Conservation (phyloP, 208 protist species). For the Porcisia hertigi region DNA sequence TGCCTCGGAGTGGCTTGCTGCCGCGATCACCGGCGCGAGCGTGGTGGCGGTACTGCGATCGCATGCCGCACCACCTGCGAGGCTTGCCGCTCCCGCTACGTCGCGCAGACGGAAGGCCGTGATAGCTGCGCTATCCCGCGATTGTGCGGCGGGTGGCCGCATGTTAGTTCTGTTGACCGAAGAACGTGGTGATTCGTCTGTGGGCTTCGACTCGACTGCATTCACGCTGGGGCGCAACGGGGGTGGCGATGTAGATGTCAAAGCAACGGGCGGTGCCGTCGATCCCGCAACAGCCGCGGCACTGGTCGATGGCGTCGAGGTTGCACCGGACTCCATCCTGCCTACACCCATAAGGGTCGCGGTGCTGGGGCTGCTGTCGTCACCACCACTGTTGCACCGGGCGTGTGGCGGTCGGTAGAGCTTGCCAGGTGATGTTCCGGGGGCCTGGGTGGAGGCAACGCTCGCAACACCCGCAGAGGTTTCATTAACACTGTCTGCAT, state of each 20-base stretch:
- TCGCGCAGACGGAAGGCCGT: slow-evolving; percentile 15
- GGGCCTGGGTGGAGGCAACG: not conserved
- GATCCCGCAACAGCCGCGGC: not conserved
- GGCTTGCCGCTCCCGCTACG: not conserved
- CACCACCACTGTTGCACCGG: not conserved
- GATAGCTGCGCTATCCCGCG: not conserved
- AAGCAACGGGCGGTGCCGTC: not conserved
- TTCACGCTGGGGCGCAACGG: slow-evolving; percentile 9
- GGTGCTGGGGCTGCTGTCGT: not conserved
- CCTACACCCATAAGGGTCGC: not conserved
- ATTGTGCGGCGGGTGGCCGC: not conserved
- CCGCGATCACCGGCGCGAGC: not conserved
- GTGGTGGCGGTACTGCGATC: not conserved
- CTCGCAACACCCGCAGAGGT: not conserved
- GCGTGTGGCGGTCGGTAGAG: slow-evolving; percentile 30
- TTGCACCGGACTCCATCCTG: not conserved
- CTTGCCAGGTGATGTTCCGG: slow-evolving; percentile 1
- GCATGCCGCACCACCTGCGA: not conserved
- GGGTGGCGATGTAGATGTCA: not conserved
- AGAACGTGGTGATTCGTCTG: not conserved
- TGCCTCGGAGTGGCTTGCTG: not conserved
- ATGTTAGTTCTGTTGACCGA: not conserved
- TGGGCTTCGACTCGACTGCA: not conserved
- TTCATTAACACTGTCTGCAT: not conserved
- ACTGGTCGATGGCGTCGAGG: not conserved